Evolutionary conservation across 2,329 filamentous ascomycete species (phyloP).

Genomic region (Trichoderma sp.): DNA sequence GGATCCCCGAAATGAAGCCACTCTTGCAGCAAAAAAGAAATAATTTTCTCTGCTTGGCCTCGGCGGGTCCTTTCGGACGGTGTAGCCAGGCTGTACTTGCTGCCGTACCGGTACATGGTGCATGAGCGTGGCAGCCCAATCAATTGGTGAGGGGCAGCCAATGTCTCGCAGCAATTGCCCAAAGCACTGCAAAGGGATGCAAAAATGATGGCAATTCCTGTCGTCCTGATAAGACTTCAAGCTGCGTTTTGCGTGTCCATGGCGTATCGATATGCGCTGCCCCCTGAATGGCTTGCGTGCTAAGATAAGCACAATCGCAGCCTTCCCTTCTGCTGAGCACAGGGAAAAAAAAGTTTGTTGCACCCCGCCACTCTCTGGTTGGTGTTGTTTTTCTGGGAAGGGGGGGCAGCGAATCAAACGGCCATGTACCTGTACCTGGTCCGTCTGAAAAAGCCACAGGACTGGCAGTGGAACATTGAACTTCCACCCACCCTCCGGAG

Average conservation of each 20-base stretch:
- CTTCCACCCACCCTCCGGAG: neutral
- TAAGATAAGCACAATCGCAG: slow-evolving; percentile 14
- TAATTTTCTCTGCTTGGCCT: slow-evolving; percentile 2
- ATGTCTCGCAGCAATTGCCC: neutral
- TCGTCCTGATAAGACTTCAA: neutral
- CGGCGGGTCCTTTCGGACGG: neutral
- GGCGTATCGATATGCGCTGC: slow-evolving; percentile 9
- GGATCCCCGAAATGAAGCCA: slow-evolving; percentile 13
- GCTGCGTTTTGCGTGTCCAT: neutral
- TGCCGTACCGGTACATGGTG: neutral
- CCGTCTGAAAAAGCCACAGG: neutral
- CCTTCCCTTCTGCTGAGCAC: neutral
- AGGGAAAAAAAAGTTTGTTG: slow-evolving; percentile 10
- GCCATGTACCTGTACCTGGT: slow-evolving; percentile 1
- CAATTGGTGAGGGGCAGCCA: slow-evolving; percentile 9
- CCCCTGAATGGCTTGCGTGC: slow-evolving; percentile 1
- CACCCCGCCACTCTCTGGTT: slow-evolving; percentile 10
- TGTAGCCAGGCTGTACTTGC: neutral
- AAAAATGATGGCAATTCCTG: neutral
- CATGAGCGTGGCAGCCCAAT: slow-evolving; percentile 2
- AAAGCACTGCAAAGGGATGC: neutral
- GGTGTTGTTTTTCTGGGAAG: slow-evolving; percentile 8
- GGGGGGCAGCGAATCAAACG: neutral
- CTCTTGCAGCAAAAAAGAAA: neutral
- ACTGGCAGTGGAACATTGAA: neutral